Base-by-base conservation (phyloP, 495 filamentous ascomycete species). In the Tuber umbilicatum region DNA sequence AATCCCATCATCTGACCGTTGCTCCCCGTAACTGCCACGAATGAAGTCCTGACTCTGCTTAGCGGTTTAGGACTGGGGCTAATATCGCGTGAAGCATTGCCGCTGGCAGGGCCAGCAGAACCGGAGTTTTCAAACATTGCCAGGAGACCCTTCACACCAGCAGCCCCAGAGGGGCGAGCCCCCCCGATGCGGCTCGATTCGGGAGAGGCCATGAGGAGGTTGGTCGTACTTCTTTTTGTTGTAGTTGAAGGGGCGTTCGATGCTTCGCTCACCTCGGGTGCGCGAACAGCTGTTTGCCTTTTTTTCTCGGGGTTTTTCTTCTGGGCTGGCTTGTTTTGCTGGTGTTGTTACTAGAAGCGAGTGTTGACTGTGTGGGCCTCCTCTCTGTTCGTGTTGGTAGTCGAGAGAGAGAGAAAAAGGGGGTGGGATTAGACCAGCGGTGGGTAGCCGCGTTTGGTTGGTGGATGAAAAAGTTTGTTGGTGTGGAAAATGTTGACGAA, bases 91-190 rank as follows among this genome's bases (percentile, higher is more conserved):
- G 67, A 70, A 35, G 72, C 43, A 45, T 70, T 79, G 27, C 60
- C 42, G 39, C 74, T 45, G 41, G 78, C 73, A 23, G 74, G 39
- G 42, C 78, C 68, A 69, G 76, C 70, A 17, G 75, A 75, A 21
- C 72, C 70, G 6, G 80, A 77, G 50, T 82, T 78, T 75, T 82
- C 81, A 45, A 82, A 82, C 81, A 82, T 82, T 60, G 81, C 81
- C 9, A 77, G 81, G 5, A 82, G 72, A 68, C 77, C 77, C 43
- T 80, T 82, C 37, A 82, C 81, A 38, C 81, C 80, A 37, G 74
- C 80, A 21, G 73, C 68, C 42, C 80, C 79, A 41, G 78, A 69
- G 50, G 78, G 73, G 40, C 78, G 78, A 73, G 76, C 47, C 37
- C 72, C 77, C 39, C 71, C 78, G 64, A 55, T 67, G 39, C 78